Evolutionary conservation across 2,329 filamentous ascomycete species (phyloP).

Genomic region (Fusarium sp.): DNA sequence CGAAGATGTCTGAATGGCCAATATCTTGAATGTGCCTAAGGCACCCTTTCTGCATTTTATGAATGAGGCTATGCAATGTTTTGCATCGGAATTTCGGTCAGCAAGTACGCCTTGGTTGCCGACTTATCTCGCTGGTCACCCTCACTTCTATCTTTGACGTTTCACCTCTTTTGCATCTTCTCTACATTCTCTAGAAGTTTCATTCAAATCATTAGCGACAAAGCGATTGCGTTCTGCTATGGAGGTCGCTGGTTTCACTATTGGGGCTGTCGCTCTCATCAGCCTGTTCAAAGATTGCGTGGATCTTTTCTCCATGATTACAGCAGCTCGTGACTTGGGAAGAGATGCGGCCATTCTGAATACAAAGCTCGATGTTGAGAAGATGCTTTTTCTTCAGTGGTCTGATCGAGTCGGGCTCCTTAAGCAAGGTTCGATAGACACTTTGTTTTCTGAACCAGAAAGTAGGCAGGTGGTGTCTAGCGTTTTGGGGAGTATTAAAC

Average conservation of each 20-base stretch:
- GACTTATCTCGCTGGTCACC: no score
- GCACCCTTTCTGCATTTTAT: no score
- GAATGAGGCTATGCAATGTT: no score
- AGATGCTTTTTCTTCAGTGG: not conserved
- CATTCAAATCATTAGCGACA: no score
- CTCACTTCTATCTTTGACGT: no score
- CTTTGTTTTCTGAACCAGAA: accelerated
- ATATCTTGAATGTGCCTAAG: not conserved
- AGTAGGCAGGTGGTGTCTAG: not conserved
- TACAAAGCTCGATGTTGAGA: not conserved
- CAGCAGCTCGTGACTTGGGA: accelerated
- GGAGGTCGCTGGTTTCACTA: not conserved
- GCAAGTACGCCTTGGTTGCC: no score
- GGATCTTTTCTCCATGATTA: not conserved
- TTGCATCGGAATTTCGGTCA: no score
- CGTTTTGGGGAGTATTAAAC: not conserved
- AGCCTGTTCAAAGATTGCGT: not conserved
- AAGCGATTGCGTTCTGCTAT: not conserved
- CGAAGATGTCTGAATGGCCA: not conserved
- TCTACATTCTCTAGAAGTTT: no score
- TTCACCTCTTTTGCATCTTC: no score
- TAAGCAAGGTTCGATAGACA: not conserved
- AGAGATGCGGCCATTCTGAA: accelerated
- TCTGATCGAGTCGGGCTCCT: not conserved
- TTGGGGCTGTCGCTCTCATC: not conserved